These are phyloP conservation scores for Neofusicoccum sp. DNA, from an alignment of 2,329 filamentous ascomycete genomes.

Conservation along the genomic window DNA sequence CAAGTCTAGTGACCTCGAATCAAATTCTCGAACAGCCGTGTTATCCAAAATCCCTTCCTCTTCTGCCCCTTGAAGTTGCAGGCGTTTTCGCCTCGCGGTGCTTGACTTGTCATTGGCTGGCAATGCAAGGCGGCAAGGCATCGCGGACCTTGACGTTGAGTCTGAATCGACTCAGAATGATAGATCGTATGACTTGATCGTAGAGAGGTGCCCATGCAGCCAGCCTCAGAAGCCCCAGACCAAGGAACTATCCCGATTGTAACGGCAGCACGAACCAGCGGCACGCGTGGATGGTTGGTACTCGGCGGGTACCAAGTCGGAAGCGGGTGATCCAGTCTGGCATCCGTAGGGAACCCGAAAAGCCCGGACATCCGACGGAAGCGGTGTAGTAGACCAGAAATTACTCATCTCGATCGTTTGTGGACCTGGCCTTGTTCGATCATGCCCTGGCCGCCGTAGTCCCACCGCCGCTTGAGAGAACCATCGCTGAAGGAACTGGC, in stretches of 20 bases:
- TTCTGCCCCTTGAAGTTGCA: background rate
- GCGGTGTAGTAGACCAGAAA: constrained; percentile 1
- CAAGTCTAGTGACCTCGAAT: background rate
- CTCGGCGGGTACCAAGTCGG: background rate
- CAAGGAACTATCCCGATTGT: background rate
- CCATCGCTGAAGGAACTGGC: constrained; percentile 41
- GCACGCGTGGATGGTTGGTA: background rate
- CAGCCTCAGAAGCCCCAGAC: background rate
- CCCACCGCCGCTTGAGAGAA: constrained; percentile 45
- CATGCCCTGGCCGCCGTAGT: constrained; percentile 37
- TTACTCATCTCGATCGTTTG: constrained; percentile 44
- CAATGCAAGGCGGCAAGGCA: background rate
- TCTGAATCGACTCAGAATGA: background rate
- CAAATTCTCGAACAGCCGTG: background rate
- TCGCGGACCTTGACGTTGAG: background rate
- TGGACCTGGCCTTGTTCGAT: constrained; percentile 36
- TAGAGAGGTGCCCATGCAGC: background rate
- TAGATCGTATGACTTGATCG: background rate
- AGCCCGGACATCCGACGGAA: background rate
- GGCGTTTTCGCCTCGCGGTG: background rate
- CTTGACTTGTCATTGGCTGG: background rate
- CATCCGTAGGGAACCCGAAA: background rate
- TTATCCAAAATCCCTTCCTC: background rate
- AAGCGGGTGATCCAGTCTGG: background rate
- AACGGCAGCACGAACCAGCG: background rate